Conservation (phyloP, 2,329 filamentous ascomycete species). For the Dactylellina parvicollis region DNA sequence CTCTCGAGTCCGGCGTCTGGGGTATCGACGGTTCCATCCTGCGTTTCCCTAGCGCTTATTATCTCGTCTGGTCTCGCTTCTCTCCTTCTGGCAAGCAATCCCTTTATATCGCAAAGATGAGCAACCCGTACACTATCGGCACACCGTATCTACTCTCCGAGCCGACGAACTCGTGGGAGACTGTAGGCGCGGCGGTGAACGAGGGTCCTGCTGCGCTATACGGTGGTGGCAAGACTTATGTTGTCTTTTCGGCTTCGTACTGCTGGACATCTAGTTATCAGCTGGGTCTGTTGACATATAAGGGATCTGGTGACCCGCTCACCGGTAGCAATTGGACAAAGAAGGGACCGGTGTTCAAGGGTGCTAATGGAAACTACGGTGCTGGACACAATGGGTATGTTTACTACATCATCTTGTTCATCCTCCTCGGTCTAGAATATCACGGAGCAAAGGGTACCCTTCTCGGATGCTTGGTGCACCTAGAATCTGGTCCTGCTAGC, state of each 20-base stretch:
- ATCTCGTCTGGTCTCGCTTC: slow-evolving; percentile 69
- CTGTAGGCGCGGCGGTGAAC: slow-evolving; percentile 66
- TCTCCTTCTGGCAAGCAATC: slow-evolving; percentile 62
- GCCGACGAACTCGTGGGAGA: slow-evolving; percentile 67
- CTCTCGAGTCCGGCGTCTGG: slow-evolving; percentile 64
- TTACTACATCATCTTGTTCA: no score
- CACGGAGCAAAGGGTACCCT: no score
- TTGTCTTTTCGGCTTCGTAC: slow-evolving; percentile 68
- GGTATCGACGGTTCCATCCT: slow-evolving; percentile 68
- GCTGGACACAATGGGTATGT: slow-evolving; percentile 68
- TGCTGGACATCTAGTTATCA: slow-evolving; percentile 69
- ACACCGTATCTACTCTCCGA: slow-evolving; percentile 65
- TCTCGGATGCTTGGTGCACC: no score
- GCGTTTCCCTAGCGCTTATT: slow-evolving; percentile 64
- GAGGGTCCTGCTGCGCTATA: slow-evolving; percentile 69
- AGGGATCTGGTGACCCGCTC: slow-evolving; percentile 65
- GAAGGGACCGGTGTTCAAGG: slow-evolving; percentile 66
- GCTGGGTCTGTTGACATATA: slow-evolving; percentile 67
- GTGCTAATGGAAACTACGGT: slow-evolving; percentile 69
- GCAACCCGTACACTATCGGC: slow-evolving; percentile 63
- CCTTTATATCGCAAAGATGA: slow-evolving; percentile 62
- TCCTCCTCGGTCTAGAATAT: no score
- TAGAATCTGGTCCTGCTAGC: no score
- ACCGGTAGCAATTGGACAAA: slow-evolving; percentile 66
- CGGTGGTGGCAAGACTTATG: slow-evolving; percentile 66